Percentiles rank a stretch among this genome's conserved stretches.
phyloP scores from a whole-genome alignment of 371 early-diverging fungal genomes.

The Haplosporangium sp. region DNA sequence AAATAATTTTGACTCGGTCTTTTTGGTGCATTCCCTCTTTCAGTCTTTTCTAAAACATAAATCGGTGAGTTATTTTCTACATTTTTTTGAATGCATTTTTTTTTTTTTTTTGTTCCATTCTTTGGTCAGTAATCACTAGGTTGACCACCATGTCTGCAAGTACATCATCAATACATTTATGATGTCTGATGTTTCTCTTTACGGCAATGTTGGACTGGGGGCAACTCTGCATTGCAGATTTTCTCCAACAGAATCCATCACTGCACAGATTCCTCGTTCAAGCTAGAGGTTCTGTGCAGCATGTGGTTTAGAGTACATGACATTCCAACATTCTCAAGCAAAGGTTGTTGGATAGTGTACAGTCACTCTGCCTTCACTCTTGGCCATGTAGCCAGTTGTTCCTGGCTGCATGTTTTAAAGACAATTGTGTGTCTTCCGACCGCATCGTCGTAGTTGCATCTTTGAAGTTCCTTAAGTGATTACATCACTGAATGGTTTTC shows the following conservation, averaged over 20 bases:
- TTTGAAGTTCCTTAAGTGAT: conserved; percentile 4
- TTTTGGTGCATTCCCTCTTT: not conserved
- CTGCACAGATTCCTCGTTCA: conserved; percentile 7
- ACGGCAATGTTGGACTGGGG: not conserved
- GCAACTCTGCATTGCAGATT: too few species aligned
- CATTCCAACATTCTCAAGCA: conserved; percentile 14
- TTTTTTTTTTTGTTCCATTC: not conserved
- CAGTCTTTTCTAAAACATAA: too few species aligned
- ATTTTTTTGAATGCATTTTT: too few species aligned
- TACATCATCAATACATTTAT: conserved; percentile 1
- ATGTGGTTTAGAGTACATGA: conserved; percentile 8
- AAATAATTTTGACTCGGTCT: too few species aligned
- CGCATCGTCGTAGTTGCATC: not conserved
- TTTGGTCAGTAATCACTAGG: conserved; percentile 14
- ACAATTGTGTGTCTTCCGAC: conserved; percentile 5
- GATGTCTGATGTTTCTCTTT: conserved; percentile 3
- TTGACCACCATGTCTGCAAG: conserved; percentile 12
- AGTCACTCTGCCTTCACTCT: conserved; percentile 16
- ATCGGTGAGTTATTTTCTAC: not conserved
- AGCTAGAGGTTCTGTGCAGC: conserved; percentile 11
- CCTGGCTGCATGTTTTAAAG: conserved; percentile 16
- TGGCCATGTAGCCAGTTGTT: conserved; percentile 8
- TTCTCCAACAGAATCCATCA: not conserved
- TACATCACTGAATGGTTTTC: conserved; percentile 4
- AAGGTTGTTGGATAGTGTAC: conserved; percentile 12